These are phyloP conservation scores for Pythium utonaiense DNA, from an alignment of 352 stramenopile species.

Conservation along the genomic window DNA sequence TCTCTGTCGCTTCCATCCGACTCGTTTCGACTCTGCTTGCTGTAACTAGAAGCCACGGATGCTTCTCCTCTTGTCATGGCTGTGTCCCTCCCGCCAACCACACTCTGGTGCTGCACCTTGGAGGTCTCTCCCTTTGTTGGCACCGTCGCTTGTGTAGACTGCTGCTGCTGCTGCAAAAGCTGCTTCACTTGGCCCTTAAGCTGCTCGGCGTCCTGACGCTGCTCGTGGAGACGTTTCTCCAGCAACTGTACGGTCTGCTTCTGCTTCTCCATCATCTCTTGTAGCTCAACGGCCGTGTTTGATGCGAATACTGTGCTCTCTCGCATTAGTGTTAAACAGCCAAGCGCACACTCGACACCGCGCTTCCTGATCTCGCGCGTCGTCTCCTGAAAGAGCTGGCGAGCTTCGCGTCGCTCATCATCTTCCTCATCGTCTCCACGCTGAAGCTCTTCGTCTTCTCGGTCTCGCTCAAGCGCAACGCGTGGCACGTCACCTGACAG, in stretches of 20 bases:
- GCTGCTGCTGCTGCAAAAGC: slow-evolving; percentile 24
- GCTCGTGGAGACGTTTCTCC: slow-evolving; percentile 54
- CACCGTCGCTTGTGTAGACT: too few relatives aligned
- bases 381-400: slow-evolving; percentile 32
- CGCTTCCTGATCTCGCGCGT: slow-evolving; percentile 36
- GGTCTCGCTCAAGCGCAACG: slow-evolving; percentile 17
- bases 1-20: slow-evolving; percentile 27
- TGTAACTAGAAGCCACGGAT: slow-evolving; percentile 5
- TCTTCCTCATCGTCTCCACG: slow-evolving; percentile 22
- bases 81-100: too few relatives aligned
- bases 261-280: slow-evolving; percentile 58
- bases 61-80: too few relatives aligned
- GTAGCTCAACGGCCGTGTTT: slow-evolving; percentile 51
- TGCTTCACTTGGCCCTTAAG: slow-evolving; percentile 45
- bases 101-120: too few relatives aligned
- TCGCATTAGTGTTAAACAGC: slow-evolving; percentile 56
- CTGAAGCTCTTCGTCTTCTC: slow-evolving; percentile 5
- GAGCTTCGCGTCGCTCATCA: slow-evolving; percentile 21
- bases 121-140: too few relatives aligned
- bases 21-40: slow-evolving; percentile 3
- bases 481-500: slow-evolving; percentile 44
- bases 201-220: slow-evolving; percentile 48
- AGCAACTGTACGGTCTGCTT: slow-evolving; percentile 45
- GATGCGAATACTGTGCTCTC: slow-evolving; percentile 69
- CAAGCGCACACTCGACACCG: slow-evolving; percentile 47